Percentiles rank a stretch among this genome's conserved stretches.
These are phyloP conservation scores for Rhypophila decipiens DNA, from an alignment of 495 filamentous ascomycete genomes.

Conservation along the genomic window DNA sequence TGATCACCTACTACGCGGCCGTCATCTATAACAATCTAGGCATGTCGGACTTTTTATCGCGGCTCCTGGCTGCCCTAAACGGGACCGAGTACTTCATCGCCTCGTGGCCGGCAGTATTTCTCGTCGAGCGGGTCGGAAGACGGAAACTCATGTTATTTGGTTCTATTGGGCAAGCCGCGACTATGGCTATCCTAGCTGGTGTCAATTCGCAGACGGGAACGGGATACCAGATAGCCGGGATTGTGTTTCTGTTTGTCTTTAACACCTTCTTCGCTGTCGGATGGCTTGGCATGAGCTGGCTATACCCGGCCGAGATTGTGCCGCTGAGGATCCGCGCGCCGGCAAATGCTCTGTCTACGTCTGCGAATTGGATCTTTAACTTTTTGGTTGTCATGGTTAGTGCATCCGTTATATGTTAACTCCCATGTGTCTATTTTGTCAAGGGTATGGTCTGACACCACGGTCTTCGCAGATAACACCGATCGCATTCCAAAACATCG, in stretches of 20 bases:
- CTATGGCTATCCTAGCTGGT: slow-evolving; percentile 62
- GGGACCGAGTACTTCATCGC: slow-evolving; percentile 71
- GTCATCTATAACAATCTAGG: slow-evolving; percentile 57
- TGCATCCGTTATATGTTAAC: background rate
- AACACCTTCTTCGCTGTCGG: slow-evolving; percentile 47
- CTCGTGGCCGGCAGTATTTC: slow-evolving; percentile 64
- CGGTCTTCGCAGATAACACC: slow-evolving; percentile 44
- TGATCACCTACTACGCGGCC: slow-evolving; percentile 69
- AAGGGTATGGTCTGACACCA: background rate
- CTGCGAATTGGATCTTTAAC: slow-evolving; percentile 57
- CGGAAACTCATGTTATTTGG: slow-evolving; percentile 68
- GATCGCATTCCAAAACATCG: slow-evolving; percentile 58
- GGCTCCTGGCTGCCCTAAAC: slow-evolving; percentile 64
- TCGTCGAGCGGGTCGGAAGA: slow-evolving; percentile 55
- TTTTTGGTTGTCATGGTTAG: slow-evolving; percentile 62
- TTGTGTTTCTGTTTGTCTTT: slow-evolving; percentile 50
- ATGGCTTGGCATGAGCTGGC: slow-evolving; percentile 53
- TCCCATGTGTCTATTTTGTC: background rate
- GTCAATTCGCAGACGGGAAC: slow-evolving; percentile 25
- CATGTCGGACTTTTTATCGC: slow-evolving; percentile 44
- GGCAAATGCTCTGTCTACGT: slow-evolving; percentile 65
- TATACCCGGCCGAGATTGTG: slow-evolving; percentile 62
- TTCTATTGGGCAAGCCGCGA: slow-evolving; percentile 59
- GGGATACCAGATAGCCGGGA: slow-evolving; percentile 35
- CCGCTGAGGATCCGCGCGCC: slow-evolving; percentile 67